Evolutionary conservation across 78 protist genomes (phyloP).

Genomic region (Chrysochromulina parva): DNA sequence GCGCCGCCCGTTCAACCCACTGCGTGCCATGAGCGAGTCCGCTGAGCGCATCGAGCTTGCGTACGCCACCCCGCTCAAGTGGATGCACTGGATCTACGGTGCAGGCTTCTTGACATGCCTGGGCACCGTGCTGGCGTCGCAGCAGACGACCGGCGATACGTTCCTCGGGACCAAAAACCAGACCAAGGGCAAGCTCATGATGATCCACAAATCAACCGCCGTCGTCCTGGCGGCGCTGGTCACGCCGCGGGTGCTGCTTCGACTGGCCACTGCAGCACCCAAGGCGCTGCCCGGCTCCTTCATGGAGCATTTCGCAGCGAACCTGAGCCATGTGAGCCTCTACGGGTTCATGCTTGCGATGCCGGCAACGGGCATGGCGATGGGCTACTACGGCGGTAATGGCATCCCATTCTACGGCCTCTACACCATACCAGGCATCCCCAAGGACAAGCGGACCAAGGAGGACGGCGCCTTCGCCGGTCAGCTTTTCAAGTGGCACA

Average conservation of each 20-base stretch:
- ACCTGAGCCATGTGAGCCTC: not conserved
- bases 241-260: not conserved
- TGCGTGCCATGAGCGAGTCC: too few relatives aligned
- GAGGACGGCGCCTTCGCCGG: not conserved
- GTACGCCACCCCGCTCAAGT: too few relatives aligned
- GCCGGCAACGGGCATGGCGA: not conserved
- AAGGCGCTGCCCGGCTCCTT: not conserved
- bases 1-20: too few relatives aligned
- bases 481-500: not conserved
- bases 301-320: not conserved
- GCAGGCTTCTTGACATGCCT: not conserved
- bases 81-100: too few relatives aligned
- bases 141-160: not conserved
- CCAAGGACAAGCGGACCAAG: not conserved
- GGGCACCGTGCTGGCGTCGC: not conserved
- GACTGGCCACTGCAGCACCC: not conserved
- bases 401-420: not conserved
- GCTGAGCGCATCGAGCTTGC: too few relatives aligned
- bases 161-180: not conserved
- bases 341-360: not conserved
- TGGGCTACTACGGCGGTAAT: conserved; percentile 24
- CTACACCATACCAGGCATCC: not conserved
- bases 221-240: not conserved
- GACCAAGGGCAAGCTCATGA: conserved; percentile 1
- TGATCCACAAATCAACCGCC: conserved; percentile 1